A percentile compares a stretch with the other conserved stretches of the same genome.
phyloP scores from a whole-genome alignment of 257 asterid species.

The Fraxinus pennsylvanica region DNA sequence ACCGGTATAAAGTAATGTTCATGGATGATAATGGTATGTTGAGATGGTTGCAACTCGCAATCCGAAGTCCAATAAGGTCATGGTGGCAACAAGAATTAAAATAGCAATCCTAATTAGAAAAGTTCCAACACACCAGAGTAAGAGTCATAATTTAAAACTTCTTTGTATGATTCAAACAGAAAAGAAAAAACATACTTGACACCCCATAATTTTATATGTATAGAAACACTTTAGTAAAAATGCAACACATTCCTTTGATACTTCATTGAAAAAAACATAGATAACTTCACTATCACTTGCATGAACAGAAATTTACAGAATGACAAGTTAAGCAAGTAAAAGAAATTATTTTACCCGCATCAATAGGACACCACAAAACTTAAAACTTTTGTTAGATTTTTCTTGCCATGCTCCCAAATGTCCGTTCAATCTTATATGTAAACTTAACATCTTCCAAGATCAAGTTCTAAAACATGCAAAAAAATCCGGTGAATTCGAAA shows the following conservation, averaged over 20 bases:
- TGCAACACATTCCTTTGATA: background rate
- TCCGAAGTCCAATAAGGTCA: too few species aligned
- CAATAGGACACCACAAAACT: background rate
- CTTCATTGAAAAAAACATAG: background rate
- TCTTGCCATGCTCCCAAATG: background rate
- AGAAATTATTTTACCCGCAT: background rate
- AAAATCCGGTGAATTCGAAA: background rate
- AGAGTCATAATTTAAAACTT: background rate
- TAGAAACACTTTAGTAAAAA: too few species aligned
- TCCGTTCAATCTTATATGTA: background rate
- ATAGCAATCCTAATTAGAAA: too few species aligned
- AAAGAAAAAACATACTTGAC: background rate
- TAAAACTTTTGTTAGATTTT: too few species aligned
- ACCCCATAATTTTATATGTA: background rate
- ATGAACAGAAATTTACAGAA: background rate
- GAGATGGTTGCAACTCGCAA: too few species aligned
- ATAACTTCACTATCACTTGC: background rate
- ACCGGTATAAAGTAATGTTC: background rate
- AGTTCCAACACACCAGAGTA: background rate
- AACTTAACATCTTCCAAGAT: background rate
- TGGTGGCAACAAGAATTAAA: too few species aligned
- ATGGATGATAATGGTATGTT: too few species aligned
- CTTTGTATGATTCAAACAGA: background rate
- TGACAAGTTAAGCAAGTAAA: background rate
- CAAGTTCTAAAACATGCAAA: background rate